Percentiles rank a stretch among this genome's conserved stretches.
phyloP scores from a whole-genome alignment of 2,329 filamentous ascomycete species.

The Neofusicoccum sp. region DNA sequence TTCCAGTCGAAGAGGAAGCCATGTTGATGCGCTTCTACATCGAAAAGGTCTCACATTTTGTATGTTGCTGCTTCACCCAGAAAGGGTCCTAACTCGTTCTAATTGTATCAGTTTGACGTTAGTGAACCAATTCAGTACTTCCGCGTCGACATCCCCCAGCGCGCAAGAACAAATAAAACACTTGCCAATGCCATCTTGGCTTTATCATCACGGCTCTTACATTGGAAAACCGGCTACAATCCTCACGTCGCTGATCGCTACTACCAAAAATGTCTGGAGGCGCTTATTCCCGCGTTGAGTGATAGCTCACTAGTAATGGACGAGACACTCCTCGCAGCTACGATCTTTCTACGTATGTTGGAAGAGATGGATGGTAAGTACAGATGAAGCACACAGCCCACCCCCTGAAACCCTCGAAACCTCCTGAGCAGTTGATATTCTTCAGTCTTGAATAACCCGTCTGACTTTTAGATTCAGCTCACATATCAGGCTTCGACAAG shows the following conservation, averaged over 20 bases:
- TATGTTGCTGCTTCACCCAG: not conserved
- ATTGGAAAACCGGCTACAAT: constrained; percentile 42
- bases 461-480: constrained; percentile 23
- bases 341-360: constrained; percentile 43
- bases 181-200: constrained; percentile 47
- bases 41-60: no score
- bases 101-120: constrained; percentile 36
- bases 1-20: no score
- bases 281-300: constrained; percentile 44
- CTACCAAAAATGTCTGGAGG: constrained; percentile 45
- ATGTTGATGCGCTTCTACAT: no score
- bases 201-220: constrained; percentile 46
- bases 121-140: constrained; percentile 37
- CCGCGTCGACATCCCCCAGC: constrained; percentile 37
- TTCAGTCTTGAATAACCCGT: no score
- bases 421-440: no score
- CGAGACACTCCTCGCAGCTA: constrained; percentile 44
- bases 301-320: constrained; percentile 43
- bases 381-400: not conserved
- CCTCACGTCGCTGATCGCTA: constrained; percentile 46
- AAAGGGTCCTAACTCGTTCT: constrained; percentile 14
- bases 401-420: not conserved
- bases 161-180: constrained; percentile 40
- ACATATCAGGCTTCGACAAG: constrained; percentile 36
- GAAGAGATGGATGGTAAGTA: constrained; percentile 45